phyloP scores from a whole-genome alignment of 148 eudicot species.

The Dianthus caryophyllus region DNA sequence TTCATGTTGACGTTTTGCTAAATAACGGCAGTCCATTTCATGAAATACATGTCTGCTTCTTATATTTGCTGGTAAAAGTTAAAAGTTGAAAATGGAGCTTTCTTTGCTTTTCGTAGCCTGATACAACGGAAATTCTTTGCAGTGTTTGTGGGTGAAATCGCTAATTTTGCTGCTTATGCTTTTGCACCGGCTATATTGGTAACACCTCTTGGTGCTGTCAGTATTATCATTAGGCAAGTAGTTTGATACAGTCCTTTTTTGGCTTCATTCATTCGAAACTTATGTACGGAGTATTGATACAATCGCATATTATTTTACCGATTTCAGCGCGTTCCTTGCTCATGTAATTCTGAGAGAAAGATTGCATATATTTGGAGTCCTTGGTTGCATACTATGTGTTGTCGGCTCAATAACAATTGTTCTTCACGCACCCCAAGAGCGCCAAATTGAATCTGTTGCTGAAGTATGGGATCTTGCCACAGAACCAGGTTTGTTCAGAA shows the following conservation, averaged over 20 bases:
- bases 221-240: slow-evolving; percentile 84
- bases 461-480: slow-evolving; percentile 95
- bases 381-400: slow-evolving; percentile 77
- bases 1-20: neutral
- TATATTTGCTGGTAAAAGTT: neutral
- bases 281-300: slow-evolving; percentile 5
- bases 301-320: slow-evolving; percentile 11
- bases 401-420: slow-evolving; percentile 84
- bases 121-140: slow-evolving; percentile 23
- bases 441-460: slow-evolving; percentile 69
- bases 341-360: slow-evolving; percentile 63
- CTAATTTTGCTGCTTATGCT: slow-evolving; percentile 88
- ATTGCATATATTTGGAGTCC: slow-evolving; percentile 67
- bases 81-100: neutral
- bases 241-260: neutral
- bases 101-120: too few relatives aligned
- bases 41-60: neutral
- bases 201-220: slow-evolving; percentile 89
- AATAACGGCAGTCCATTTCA: neutral
- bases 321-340: slow-evolving; percentile 73
- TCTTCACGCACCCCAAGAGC: slow-evolving; percentile 86
- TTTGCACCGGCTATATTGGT: slow-evolving; percentile 90
- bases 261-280: neutral
- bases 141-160: slow-evolving; percentile 86
- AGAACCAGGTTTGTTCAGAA: slow-evolving; percentile 57